Percentiles rank a stretch among this genome's conserved stretches.
Conservation (phyloP, 73 alveolate species). For the Symbiodinium pilosum region DNA sequence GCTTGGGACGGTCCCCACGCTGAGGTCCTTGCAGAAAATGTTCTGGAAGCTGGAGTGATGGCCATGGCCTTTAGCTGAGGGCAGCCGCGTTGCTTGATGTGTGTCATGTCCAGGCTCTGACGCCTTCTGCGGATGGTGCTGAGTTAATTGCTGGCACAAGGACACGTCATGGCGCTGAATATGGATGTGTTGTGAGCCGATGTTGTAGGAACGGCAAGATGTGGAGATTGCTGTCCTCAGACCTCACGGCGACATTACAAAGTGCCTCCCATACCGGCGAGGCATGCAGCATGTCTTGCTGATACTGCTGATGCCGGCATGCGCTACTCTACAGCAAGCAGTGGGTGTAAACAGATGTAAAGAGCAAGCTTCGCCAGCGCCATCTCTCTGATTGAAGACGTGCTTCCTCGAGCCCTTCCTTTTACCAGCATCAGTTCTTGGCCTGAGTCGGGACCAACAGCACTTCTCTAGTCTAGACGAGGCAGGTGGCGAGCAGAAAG, state of each 20-base stretch:
- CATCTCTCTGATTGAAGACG: too few species aligned
- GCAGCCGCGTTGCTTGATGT: too few species aligned
- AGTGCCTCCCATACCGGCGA: constrained; percentile 81
- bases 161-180: not conserved
- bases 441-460: too few species aligned
- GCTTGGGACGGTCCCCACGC: too few species aligned
- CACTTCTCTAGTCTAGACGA: too few species aligned
- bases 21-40: constrained; percentile 87
- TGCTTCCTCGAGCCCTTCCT: too few species aligned
- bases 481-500: too few species aligned
- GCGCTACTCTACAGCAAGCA: too few species aligned
- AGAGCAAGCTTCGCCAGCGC: too few species aligned
- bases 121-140: constrained; percentile 91
- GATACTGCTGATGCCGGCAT: not conserved
- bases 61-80: not conserved
- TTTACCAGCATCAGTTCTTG: too few species aligned
- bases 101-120: constrained; percentile 26
- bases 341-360: too few species aligned
- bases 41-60: constrained; percentile 79
- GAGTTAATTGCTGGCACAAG: constrained; percentile 77
- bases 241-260: constrained; percentile 84
- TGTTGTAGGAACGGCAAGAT: constrained; percentile 66
- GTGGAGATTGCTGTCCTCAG: constrained; percentile 85
- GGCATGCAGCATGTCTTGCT: not conserved
- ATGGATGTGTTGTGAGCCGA: not conserved